A percentile compares a stretch with the other conserved stretches of the same genome.
These are phyloP conservation scores for Scleroderma citrinum DNA, from an alignment of 768 basidiomycete species.

Conservation along the genomic window DNA sequence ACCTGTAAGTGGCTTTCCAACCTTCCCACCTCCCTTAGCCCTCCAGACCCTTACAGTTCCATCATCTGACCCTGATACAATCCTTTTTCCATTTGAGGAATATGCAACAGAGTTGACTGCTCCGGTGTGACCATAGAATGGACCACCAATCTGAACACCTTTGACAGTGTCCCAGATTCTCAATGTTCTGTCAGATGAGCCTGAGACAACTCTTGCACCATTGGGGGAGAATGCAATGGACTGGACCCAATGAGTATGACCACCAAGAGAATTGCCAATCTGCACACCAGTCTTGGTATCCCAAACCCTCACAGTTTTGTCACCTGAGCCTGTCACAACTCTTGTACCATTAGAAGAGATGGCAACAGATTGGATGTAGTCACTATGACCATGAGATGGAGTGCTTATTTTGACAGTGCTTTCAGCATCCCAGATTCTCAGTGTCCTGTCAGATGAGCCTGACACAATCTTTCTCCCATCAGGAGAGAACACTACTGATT, in stretches of 20 bases:
- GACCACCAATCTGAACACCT: neutral
- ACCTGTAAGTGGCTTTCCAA: neutral
- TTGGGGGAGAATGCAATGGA: neutral
- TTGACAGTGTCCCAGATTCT: neutral
- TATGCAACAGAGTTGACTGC: slow-evolving; percentile 2
- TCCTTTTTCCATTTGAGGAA: slow-evolving; percentile 1
- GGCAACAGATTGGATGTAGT: neutral
- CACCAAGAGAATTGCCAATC: neutral
- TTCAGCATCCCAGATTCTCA: too few species aligned
- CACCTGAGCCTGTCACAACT: neutral
- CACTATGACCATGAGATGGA: too few species aligned
- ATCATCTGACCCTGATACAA: neutral
- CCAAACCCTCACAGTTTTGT: neutral
- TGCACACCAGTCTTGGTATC: slow-evolving; percentile 2
- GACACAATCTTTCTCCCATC: neutral
- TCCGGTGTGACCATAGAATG: neutral
- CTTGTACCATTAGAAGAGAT: slow-evolving; percentile 3
- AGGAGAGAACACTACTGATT: neutral
- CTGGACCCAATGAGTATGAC: neutral
- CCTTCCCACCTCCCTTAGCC: slow-evolving; percentile 1
- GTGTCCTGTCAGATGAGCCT: neutral
- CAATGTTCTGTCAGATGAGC: neutral
- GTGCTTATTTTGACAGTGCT: too few species aligned
- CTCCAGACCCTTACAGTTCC: neutral
- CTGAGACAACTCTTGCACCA: neutral